Evolutionary conservation across 495 filamentous ascomycete species (phyloP).

Genomic region (Penicillium cinerascens): DNA sequence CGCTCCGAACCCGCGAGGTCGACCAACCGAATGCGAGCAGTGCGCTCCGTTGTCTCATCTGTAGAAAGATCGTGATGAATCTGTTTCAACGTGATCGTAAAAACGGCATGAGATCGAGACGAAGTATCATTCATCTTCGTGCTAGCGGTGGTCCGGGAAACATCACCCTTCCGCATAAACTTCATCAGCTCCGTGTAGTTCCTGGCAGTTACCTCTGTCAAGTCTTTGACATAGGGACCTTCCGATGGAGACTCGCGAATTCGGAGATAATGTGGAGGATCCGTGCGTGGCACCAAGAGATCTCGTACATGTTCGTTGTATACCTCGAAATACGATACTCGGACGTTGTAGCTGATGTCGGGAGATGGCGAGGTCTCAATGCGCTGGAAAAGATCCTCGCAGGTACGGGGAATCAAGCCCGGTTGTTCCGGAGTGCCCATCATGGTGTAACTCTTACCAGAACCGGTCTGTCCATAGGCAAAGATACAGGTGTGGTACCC

Average conservation of each 20-base stretch:
- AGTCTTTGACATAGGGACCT: conserved; percentile 95
- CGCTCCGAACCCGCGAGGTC: conserved; percentile 94
- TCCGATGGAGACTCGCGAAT: conserved; percentile 94
- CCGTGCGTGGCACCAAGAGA: conserved; percentile 72
- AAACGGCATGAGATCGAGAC: conserved; percentile 90
- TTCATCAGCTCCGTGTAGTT: conserved; percentile 79
- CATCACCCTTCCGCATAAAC: conserved; percentile 86
- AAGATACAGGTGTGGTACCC: conserved; percentile 99
- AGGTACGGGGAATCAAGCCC: conserved; percentile 94
- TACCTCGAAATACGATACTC: conserved; percentile 97
- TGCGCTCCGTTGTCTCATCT: conserved; percentile 92
- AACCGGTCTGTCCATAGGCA: conserved; percentile 96
- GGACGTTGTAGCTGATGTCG: conserved; percentile 92
- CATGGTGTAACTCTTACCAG: conserved; percentile 98
- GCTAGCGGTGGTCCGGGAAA: conserved; percentile 83
- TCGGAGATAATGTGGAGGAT: conserved; percentile 87
- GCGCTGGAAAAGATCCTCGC: conserved; percentile 91
- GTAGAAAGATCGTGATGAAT: conserved; percentile 92
- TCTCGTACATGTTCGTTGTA: conserved; percentile 99
- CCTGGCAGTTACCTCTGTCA: conserved; percentile 87
- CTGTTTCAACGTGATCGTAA: conserved; percentile 96
- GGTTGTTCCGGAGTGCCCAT: conserved; percentile 89
- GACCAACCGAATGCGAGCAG: conserved; percentile 89
- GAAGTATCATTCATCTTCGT: conserved; percentile 99
- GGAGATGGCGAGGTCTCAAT: conserved; percentile 81